Evolutionary conservation across 148 eudicot species (phyloP), one percentile per base, ranked within the genome.

Genomic region (Cornus kousa): DNA sequence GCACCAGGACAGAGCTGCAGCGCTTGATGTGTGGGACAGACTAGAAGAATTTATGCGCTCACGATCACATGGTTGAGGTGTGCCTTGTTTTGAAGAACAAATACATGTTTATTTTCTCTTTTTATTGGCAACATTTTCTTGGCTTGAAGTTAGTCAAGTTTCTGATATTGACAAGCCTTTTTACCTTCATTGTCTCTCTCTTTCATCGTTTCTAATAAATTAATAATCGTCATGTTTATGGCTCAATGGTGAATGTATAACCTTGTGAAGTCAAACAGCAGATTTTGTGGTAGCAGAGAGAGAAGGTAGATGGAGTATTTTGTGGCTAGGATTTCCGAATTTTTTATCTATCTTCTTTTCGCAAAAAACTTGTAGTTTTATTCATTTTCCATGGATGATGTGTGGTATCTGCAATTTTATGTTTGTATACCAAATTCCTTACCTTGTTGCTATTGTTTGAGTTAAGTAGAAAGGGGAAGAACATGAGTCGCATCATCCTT

Each of bases 1-100:
- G 23, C 98, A 95, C 76, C 98, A 95, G 80, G 98, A 95, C 78
- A 90, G 97, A 87, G 98, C 95, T 80, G 98, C 98, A 31, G 98
- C 97, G 23, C 90, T 95, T 68, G 97, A 95, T 79, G 97, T 95
- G 53, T 95, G 98, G 98, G 95, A 92, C 70, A 91, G 82, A 79
- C 83, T 95, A 70, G 98, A 94, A 89, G 91, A 92, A 68, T 92
- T 92, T 72, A 86, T 91, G 86, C 88, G 91, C 75, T 89, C 98
- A 71, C 90, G 95, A 14, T 91, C 95, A 64, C 95, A 86, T 69
- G 86, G 88, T 83, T 93, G 87, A 91, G 79, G 84, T 81, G 64
- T 57, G 64, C 53, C 43, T 46, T 37, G 78, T 72, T 64, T 73
- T 32, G 20, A 20, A 43, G 23, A 40, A 33, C 8, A 55, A 60